Evolutionary conservation across 2,329 filamentous ascomycete species (phyloP).

Genomic region (Teratosphaeria pseudoeucalypti): DNA sequence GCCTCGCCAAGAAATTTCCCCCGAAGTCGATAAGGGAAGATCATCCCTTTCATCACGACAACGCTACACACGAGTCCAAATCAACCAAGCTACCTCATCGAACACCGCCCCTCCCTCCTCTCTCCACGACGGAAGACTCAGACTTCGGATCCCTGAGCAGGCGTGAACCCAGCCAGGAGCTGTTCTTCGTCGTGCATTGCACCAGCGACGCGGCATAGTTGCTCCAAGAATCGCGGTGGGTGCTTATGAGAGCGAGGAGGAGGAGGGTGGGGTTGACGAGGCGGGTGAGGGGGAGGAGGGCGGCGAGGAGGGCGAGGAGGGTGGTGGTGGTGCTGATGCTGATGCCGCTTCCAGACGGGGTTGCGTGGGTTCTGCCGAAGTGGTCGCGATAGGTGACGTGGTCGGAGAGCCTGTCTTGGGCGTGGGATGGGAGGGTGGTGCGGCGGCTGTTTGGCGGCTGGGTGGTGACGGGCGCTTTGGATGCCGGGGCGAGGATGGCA

Average conservation of each 20-base stretch:
- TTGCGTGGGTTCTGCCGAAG: conserved; percentile 9
- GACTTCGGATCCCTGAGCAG: not conserved
- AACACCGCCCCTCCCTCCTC: not conserved
- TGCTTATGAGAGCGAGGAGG: not conserved
- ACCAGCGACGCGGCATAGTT: not conserved
- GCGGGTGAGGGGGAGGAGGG: not conserved
- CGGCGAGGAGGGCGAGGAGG: not conserved
- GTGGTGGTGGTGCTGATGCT: not conserved
- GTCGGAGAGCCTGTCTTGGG: conserved; percentile 7
- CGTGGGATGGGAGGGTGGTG: conserved; percentile 1
- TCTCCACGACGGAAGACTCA: not conserved
- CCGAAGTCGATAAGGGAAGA: not conserved
- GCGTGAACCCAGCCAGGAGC: not conserved
- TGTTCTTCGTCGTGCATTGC: not conserved
- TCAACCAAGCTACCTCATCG: not conserved
- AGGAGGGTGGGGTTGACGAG: not conserved
- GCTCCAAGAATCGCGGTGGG: too few species aligned
- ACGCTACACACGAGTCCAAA: not conserved
- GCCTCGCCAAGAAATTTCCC: too few species aligned
- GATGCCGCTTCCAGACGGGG: too few species aligned
- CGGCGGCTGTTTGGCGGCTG: not conserved
- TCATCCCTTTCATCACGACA: not conserved
- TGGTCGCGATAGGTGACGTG: conserved; percentile 15
- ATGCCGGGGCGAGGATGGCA: not conserved
- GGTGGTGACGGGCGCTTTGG: not conserved